A percentile compares a stretch with the other conserved stretches of the same genome.
These are phyloP conservation scores for Casuarina cunninghamiana DNA, from an alignment of 306 rosid species.

Conservation along the genomic window DNA sequence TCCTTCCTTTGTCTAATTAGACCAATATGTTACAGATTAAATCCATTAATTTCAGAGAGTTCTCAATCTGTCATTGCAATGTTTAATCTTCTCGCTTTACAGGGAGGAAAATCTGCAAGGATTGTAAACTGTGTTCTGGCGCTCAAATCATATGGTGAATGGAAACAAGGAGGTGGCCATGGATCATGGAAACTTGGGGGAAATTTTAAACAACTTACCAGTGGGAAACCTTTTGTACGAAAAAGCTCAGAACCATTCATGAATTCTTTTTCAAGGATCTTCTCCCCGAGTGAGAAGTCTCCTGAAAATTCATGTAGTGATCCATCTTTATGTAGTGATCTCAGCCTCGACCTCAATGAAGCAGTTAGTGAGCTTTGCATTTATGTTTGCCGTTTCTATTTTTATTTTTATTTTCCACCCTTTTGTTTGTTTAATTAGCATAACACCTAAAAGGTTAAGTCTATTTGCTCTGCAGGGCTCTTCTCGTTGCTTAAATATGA, in stretches of 20 bases:
- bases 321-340: slow-evolving; percentile 39
- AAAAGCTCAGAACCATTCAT: slow-evolving; percentile 69
- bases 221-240: slow-evolving; percentile 43
- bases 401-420: background rate
- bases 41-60: slow-evolving; percentile 4
- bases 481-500: slow-evolving; percentile 46
- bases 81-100: slow-evolving; percentile 6
- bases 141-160: slow-evolving; percentile 63
- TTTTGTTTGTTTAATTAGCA: slow-evolving; percentile 6
- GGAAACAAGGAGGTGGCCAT: slow-evolving; percentile 65
- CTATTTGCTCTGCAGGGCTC: slow-evolving; percentile 52
- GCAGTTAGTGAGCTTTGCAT: slow-evolving; percentile 50
- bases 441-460: slow-evolving; percentile 6
- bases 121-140: slow-evolving; percentile 78
- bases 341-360: slow-evolving; percentile 42
- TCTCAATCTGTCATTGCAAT: slow-evolving; percentile 8
- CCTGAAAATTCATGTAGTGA: slow-evolving; percentile 48
- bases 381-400: slow-evolving; percentile 10
- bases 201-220: slow-evolving; percentile 46
- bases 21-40: background rate
- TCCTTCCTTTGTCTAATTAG: background rate
- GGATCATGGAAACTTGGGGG: slow-evolving; percentile 66
- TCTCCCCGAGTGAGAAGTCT: slow-evolving; percentile 43
- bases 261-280: slow-evolving; percentile 45
- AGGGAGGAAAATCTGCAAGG: slow-evolving; percentile 93